phyloP scores from a whole-genome alignment of 2,329 filamentous ascomycete genomes.

The Stagonosporopsis chrysanthemi region DNA sequence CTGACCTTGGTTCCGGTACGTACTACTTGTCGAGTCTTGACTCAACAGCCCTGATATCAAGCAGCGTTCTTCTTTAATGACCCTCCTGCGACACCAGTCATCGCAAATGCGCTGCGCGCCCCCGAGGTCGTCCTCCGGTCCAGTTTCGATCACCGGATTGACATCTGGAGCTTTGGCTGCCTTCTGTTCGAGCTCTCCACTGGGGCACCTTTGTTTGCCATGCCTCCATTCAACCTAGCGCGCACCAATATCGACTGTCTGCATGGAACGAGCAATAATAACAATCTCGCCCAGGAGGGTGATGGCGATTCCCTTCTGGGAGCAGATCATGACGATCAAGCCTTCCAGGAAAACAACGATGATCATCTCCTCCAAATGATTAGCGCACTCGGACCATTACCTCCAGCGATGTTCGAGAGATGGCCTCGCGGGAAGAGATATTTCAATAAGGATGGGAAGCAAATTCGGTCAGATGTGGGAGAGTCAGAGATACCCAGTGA shows the following conservation, averaged over 20 bases:
- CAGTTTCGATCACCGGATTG: slow-evolving; percentile 5
- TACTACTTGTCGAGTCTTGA: slow-evolving; percentile 11
- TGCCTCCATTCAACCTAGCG: slow-evolving; percentile 14
- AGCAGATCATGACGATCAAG: slow-evolving; percentile 16
- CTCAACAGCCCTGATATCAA: slow-evolving; percentile 9
- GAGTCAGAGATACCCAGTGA: slow-evolving; percentile 17
- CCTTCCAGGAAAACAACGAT: slow-evolving; percentile 14
- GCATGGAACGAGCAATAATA: slow-evolving; percentile 17
- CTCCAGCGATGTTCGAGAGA: slow-evolving; percentile 16
- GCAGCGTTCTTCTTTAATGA: slow-evolving; percentile 13
- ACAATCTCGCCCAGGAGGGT: slow-evolving; percentile 14
- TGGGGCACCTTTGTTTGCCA: slow-evolving; percentile 13
- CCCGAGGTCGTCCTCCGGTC: slow-evolving; percentile 7
- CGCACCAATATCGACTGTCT: slow-evolving; percentile 14
- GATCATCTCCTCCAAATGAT: slow-evolving; percentile 17
- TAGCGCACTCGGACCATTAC: slow-evolving; percentile 15
- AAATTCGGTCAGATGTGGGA: slow-evolving; percentile 18
- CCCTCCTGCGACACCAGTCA: slow-evolving; percentile 8
- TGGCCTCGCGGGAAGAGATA: slow-evolving; percentile 17
- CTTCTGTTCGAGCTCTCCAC: slow-evolving; percentile 7
- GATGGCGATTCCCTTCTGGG: slow-evolving; percentile 15
- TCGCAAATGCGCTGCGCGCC: slow-evolving; percentile 10
- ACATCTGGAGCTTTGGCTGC: slow-evolving; percentile 8
- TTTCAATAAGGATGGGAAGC: slow-evolving; percentile 17
- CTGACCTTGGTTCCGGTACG: slow-evolving; percentile 15